Evolutionary conservation across 2,329 filamentous ascomycete genomes (phyloP), one percentile per base, ranked within the genome.

Genomic region (Phaeosphaeriaceae sp.): DNA sequence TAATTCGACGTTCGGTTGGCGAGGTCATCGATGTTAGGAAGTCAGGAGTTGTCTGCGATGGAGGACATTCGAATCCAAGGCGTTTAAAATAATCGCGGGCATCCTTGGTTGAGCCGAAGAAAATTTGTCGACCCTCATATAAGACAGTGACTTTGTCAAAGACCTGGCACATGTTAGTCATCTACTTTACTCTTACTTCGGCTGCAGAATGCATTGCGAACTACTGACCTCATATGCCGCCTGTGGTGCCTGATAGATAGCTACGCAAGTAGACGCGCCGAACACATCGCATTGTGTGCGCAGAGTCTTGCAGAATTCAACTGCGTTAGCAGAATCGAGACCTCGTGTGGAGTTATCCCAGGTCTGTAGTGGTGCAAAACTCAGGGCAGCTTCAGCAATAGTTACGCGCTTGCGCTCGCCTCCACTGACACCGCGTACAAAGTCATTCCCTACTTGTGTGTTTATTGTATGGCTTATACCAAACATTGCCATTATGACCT

Each of bases 51-150:
- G 87, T 90, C 80, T 85, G 83, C 9, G 87, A 58, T 12, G 83
- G 78, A 0, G 87, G 87, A 58, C 87, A 88, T 13, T 83, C 77
- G 58, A 91, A 92, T 0, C 89, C 89, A 5, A 92, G 75, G 8
- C 81, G 73, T 33, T 85, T 75, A 54, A 92, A 92, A 66, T 90
- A 92, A 16, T 77, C 70, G 60, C 83, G 86, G 1, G 88, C 89
- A 9, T 82, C 74, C 6, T 80, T 75, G 0, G 82, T 77, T 0
- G 81, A 80, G 0, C 89, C 89, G 57, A 86, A 91, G 74, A 84
- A 92, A 51, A 92, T 91, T 63, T 91, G 82, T 0, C 85, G 81
- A 6, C 56, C 89, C 65, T 91, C 87, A 62, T 91, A 90, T 0
- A 92, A 74, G 0, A 92, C 85, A 0, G 84, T 78, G 0, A 83